Evolutionary conservation across 2,329 filamentous ascomycete genomes (phyloP).

Genomic region (Aureobasidium subglaciale): DNA sequence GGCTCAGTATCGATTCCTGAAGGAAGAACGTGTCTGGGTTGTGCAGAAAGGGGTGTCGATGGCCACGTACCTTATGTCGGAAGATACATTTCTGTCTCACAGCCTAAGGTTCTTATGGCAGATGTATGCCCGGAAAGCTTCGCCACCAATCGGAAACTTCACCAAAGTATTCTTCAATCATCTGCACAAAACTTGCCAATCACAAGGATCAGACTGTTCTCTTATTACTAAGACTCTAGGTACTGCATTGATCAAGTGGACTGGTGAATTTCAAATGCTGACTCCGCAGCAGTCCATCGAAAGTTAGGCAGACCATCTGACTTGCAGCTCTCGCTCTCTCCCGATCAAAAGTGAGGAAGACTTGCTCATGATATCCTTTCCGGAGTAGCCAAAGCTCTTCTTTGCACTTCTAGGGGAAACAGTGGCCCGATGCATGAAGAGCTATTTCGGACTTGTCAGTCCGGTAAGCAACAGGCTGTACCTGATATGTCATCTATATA

Average conservation of each 20-base stretch:
- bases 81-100: background rate
- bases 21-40: background rate
- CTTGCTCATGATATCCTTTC: background rate
- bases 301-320: conserved; percentile 6
- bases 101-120: conserved; percentile 6
- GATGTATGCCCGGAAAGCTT: background rate
- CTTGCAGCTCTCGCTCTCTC: conserved; percentile 1
- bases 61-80: background rate
- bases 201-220: background rate
- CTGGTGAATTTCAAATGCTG: background rate
- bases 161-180: background rate
- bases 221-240: background rate
- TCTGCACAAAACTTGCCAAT: background rate
- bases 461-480: background rate
- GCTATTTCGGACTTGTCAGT: background rate
- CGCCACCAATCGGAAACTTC: background rate
- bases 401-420: background rate
- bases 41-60: background rate
- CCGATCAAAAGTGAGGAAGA: background rate
- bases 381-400: background rate
- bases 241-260: background rate
- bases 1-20: background rate
- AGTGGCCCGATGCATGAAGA: background rate
- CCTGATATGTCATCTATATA: background rate
- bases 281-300: conserved; percentile 8